Base-by-base conservation (phyloP, 345 rosid genomes). In the Syzygium jambos region DNA sequence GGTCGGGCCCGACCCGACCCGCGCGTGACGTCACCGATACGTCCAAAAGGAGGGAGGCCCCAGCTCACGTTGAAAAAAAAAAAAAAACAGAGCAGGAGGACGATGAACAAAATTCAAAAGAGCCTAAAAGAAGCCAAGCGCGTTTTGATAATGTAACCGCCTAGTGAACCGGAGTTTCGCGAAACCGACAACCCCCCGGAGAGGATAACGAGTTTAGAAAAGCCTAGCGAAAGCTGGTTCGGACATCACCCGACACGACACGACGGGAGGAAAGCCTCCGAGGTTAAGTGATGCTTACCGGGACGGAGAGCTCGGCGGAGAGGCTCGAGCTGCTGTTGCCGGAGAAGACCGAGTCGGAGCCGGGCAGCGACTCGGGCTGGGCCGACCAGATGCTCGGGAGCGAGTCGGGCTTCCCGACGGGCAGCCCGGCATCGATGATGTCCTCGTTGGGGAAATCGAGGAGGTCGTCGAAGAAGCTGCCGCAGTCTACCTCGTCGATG, bases 391-490 rank as follows among this genome's bases (percentile, higher is more conserved):
- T 86, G 87, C 90, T 90, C 56, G 98, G 97, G 68, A 94, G 92
- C 29, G 93, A 82, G 90, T 92, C 90, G 82, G 85, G 52, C 85
- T 87, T 92, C 49, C 90, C 86, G 10, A 89, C 55, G n/a, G 91
- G 80, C 17, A 94, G 73, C 46, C 90, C 91, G 57, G 93, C 91
- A 34, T 94, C 96, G 27, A 94, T 88, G 27, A 94, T 88, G 49
- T 96, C 99, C 52, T 94, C 98, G 85, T 91, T 87, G 78, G 99
- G 97, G 85, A 97, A 96, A 86, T 97, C 98, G 85, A 96, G 93
- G 78, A 97, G 90, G 88, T 98, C 98, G 83, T 98, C 99, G 89
- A 98, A 96, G 95, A 96, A 96, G 94, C 95, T 94, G 51, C 96
- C 94, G 91, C 99, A 98, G 89, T 96, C 99, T 57, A 96, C 89